phyloP scores from a whole-genome alignment of 2,329 filamentous ascomycete species.

The Exophiala lecanii-corni region DNA sequence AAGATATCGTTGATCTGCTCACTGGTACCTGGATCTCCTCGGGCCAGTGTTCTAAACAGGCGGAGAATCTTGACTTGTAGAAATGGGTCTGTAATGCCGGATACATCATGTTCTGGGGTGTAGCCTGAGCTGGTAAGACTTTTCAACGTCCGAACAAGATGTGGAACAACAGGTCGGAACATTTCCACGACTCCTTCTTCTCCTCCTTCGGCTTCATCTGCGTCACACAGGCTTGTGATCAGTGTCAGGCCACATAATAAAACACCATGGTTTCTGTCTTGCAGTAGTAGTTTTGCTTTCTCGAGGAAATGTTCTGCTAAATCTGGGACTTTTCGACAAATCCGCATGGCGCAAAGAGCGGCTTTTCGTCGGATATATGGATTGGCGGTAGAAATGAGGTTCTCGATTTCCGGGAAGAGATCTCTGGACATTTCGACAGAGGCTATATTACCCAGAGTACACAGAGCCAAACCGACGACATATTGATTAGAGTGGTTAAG shows the following conservation, averaged over 20 bases:
- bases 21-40: slow-evolving; percentile 80
- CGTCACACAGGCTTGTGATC: slow-evolving; percentile 87
- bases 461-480: slow-evolving; percentile 91
- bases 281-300: slow-evolving; percentile 80
- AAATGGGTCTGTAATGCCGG: slow-evolving; percentile 96
- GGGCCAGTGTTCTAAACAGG: slow-evolving; percentile 76
- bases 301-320: slow-evolving; percentile 96
- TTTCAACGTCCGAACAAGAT: slow-evolving; percentile 85
- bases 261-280: slow-evolving; percentile 93
- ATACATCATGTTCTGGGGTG: slow-evolving; percentile 95
- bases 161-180: slow-evolving; percentile 80
- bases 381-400: slow-evolving; percentile 83
- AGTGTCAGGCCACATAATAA: slow-evolving; percentile 87
- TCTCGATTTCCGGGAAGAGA: slow-evolving; percentile 92
- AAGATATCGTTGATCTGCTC: slow-evolving; percentile 99
- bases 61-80: slow-evolving; percentile 93
- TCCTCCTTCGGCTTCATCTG: slow-evolving; percentile 79
- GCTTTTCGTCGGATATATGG: slow-evolving; percentile 98
- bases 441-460: slow-evolving; percentile 94
- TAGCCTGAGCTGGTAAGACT: slow-evolving; percentile 91
- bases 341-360: slow-evolving; percentile 96
- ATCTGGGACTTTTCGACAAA: slow-evolving; percentile 96
- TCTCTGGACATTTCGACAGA: slow-evolving; percentile 98
- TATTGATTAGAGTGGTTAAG: slow-evolving; percentile 97
- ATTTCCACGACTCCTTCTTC: slow-evolving; percentile 85